phyloP scores from a whole-genome alignment of 1,139 yeast genomes.

The Zygosaccharomyces sapae region DNA sequence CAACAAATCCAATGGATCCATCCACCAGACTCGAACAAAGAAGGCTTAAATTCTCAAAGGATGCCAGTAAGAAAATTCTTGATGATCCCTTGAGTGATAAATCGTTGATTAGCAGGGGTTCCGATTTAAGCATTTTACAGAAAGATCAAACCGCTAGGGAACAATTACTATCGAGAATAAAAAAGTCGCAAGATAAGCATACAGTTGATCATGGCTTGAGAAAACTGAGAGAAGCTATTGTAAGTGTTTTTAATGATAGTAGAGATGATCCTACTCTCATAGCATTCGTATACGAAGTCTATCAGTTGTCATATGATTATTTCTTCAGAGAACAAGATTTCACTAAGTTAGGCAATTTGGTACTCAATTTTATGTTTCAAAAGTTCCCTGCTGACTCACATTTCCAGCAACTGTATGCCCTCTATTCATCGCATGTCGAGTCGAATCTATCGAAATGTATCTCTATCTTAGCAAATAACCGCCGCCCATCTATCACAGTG shows the following conservation, averaged over 20 bases:
- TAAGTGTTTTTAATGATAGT: conserved; percentile 12
- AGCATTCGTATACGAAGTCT: conserved; percentile 12
- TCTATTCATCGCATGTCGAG: conserved; percentile 11
- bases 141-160: conserved; percentile 11
- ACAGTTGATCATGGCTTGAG: conserved; percentile 22
- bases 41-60: conserved; percentile 20
- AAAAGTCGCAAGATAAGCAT: conserved; percentile 1
- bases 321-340: conserved; percentile 10
- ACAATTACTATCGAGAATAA: conserved; percentile 9
- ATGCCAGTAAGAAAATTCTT: conserved; percentile 15
- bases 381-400: conserved; percentile 7
- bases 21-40: conserved; percentile 10
- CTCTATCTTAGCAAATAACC: conserved; percentile 1
- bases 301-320: conserved; percentile 16
- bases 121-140: conserved; percentile 9
- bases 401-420: conserved; percentile 8
- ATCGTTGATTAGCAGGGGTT: conserved; percentile 21
- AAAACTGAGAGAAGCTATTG: conserved; percentile 22
- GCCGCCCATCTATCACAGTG: background rate
- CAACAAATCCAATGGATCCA: background rate
- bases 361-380: conserved; percentile 10
- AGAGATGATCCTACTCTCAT: conserved; percentile 9
- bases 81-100: conserved; percentile 19
- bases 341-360: conserved; percentile 9
- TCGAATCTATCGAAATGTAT: conserved; percentile 14